Evolutionary conservation across 1,284 basidiomycete species (phyloP).

Genomic region (Rhizoctonia solani): DNA sequence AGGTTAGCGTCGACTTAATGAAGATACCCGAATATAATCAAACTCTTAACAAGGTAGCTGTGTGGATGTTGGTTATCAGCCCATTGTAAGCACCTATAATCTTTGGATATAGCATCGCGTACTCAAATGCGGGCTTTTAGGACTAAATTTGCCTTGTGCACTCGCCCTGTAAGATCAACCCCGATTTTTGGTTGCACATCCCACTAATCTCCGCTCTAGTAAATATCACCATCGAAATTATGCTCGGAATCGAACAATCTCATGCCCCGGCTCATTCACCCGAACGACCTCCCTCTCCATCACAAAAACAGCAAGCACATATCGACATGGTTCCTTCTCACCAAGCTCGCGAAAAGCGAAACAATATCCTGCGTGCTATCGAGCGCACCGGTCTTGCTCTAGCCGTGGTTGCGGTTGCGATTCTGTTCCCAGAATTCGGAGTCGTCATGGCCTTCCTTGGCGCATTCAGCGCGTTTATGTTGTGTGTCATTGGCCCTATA

Average conservation of each 20-base stretch:
- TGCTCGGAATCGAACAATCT: constrained; percentile 64
- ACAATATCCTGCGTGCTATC: constrained; percentile 54
- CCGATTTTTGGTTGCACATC: background rate
- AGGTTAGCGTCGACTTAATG: constrained; percentile 88
- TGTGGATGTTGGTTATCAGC: constrained; percentile 90
- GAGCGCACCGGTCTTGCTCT: constrained; percentile 66
- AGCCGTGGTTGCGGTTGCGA: constrained; percentile 69
- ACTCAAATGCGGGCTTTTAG: constrained; percentile 48
- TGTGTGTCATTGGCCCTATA: constrained; percentile 81
- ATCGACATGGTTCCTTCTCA: constrained; percentile 37
- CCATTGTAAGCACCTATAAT: constrained; percentile 61
- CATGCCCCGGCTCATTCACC: constrained; percentile 46
- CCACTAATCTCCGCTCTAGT: constrained; percentile 51
- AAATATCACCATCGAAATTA: constrained; percentile 76
- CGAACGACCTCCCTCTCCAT: constrained; percentile 44
- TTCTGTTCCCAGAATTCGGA: constrained; percentile 83
- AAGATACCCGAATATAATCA: constrained; percentile 75
- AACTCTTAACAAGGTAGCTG: constrained; percentile 71
- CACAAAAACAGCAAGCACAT: constrained; percentile 38
- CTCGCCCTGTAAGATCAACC: constrained; percentile 62
- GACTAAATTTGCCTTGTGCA: constrained; percentile 86
- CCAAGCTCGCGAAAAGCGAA: constrained; percentile 46
- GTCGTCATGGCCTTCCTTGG: constrained; percentile 91
- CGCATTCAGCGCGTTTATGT: constrained; percentile 81
- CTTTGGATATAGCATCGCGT: background rate